Base-by-base conservation (phyloP, 2,329 filamentous ascomycete species). In the Dothideomycetes sp. region DNA sequence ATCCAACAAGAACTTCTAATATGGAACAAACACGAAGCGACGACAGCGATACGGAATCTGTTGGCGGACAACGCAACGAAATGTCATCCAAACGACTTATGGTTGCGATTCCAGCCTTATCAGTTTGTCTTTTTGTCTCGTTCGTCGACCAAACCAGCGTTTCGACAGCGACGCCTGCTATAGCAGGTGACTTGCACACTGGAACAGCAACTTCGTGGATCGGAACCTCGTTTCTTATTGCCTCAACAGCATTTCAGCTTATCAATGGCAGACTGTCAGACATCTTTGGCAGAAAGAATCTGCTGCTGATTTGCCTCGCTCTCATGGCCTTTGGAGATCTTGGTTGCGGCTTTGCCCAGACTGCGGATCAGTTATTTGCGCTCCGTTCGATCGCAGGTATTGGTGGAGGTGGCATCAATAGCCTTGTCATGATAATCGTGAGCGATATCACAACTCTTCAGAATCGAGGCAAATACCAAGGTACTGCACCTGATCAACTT, bases 191-290 rank as follows among this genome's bases (percentile, higher is more conserved):
- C 25, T 22, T 45, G 3, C n/a, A 35, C n/a, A 45, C 43, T 3
- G 43, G 32, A 20, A 22, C 11, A 19, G 32, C 19, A 11, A 33
- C 19, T 11, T 20, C 17, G 12, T 33, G 32, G 32, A 33, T 33
- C 11, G 32, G 32, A 23, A 33, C 32, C 15, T 33, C 32, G 11
- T 33, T 33, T 15, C 32, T 33, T 15, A 33, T 33, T 33, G 32
- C 32, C 20, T 33, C 32, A 5, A 70, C 67, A 0, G 60, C 66
- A 2, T 67, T 65, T 15, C 68, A 71, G 41, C 56, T 71, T 1
- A 49, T 69, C 4, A 65, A 70, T 45, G 67, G 67, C 0, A 53
- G 67, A 4, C 48, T 69, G 2, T 69, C 66, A 0, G 65, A 69
- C 33, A 68, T 69, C 9, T 69, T 63, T 63, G 67, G 63, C 6